These are phyloP conservation scores for Talaromyces wortmannii DNA, from an alignment of 495 filamentous ascomycete species.

Conservation along the genomic window DNA sequence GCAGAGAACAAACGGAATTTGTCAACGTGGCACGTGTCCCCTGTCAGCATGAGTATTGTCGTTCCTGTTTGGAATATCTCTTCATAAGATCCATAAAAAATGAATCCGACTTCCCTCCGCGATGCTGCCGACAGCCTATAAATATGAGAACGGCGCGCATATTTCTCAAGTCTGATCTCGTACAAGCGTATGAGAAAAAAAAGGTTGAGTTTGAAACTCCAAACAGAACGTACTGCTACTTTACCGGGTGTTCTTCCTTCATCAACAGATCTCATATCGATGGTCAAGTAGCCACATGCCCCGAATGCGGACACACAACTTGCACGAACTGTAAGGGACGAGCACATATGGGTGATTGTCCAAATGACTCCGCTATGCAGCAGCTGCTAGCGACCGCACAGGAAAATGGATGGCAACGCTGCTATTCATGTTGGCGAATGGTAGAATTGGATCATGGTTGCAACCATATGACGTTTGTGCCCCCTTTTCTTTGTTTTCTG, in stretches of 20 bases:
- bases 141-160: conserved; percentile 17
- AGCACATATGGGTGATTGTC: conserved; percentile 35
- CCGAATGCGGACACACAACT: conserved; percentile 26
- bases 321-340: conserved; percentile 40
- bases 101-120: conserved; percentile 45
- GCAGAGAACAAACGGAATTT: conserved; percentile 6
- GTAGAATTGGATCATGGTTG: conserved; percentile 38
- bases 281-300: conserved; percentile 30
- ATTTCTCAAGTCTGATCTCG: conserved; percentile 20
- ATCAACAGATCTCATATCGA: conserved; percentile 23
- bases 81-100: conserved; percentile 34
- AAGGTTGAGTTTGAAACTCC: conserved; percentile 34
- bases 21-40: conserved; percentile 7
- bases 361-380: conserved; percentile 24
- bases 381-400: conserved; percentile 23
- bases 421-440: conserved; percentile 24
- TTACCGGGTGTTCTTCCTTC: conserved; percentile 33
- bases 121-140: conserved; percentile 40
- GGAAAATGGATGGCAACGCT: conserved; percentile 34
- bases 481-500: conserved; percentile 2
- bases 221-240: conserved; percentile 42
- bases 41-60: conserved; percentile 40
- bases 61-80: conserved; percentile 28
- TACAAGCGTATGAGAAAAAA: conserved; percentile 27
- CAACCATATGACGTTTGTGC: conserved; percentile 34